Percentiles rank a stretch among this genome's conserved stretches.
Evolutionary conservation across 2,329 filamentous ascomycete species (phyloP).

Genomic region (Microdochium paspali): DNA sequence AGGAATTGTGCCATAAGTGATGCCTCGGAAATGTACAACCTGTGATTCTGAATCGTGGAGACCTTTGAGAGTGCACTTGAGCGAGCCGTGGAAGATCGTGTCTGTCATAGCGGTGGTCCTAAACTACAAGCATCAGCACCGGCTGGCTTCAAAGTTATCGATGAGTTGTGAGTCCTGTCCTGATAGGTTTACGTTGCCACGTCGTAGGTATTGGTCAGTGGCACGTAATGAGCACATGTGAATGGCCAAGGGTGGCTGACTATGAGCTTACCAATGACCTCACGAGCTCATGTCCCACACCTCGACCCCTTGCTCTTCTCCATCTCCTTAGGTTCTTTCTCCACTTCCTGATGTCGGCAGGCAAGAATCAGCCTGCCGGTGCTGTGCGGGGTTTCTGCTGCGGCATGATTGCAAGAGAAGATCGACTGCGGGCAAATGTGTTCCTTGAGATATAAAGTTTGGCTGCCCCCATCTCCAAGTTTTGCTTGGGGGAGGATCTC

Average conservation of each 20-base stretch:
- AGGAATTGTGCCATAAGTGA: slow-evolving; percentile 2
- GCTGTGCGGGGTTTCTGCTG: too few species aligned
- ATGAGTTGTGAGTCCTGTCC: too few species aligned
- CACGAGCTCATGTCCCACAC: background rate
- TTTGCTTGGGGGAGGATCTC: too few species aligned
- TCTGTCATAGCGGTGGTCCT: background rate
- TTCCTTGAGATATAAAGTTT: too few species aligned
- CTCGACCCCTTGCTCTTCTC: background rate
- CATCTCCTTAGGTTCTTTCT: background rate
- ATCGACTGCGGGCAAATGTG: too few species aligned
- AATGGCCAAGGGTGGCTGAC: background rate
- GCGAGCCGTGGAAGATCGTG: background rate
- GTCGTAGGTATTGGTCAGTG: too few species aligned
- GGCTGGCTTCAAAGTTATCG: too few species aligned
- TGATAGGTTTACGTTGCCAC: too few species aligned
- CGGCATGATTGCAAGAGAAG: too few species aligned
- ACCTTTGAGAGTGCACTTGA: background rate
- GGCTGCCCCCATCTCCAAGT: too few species aligned
- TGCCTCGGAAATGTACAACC: slow-evolving; percentile 2
- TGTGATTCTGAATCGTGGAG: background rate
- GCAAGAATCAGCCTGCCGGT: too few species aligned
- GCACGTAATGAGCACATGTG: background rate
- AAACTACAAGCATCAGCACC: background rate
- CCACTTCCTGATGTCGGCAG: too few species aligned
- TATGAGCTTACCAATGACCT: background rate